phyloP scores from a whole-genome alignment of 2,329 filamentous ascomycete genomes.

The Aspergillus udagawae region DNA sequence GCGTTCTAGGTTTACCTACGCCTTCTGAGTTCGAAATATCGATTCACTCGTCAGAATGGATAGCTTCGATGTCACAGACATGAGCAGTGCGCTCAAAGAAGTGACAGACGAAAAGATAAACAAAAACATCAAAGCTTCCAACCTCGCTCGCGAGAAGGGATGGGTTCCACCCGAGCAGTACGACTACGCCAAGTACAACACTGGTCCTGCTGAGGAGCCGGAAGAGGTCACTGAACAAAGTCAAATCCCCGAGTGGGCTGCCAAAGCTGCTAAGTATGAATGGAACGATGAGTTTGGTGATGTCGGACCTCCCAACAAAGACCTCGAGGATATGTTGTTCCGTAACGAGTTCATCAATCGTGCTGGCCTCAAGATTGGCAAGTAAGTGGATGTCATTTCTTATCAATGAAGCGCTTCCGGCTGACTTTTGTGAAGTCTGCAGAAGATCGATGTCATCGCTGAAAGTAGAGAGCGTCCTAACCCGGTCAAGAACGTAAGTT shows the following conservation, averaged over 20 bases:
- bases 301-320: conserved; percentile 65
- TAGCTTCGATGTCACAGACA: conserved; percentile 17
- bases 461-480: conserved; percentile 46
- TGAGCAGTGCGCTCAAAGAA: conserved; percentile 21
- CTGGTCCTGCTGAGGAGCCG: conserved; percentile 9
- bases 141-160: conserved; percentile 34
- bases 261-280: conserved; percentile 66
- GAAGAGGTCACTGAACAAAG: conserved; percentile 13
- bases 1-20: neutral
- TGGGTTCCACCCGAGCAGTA: conserved; percentile 37
- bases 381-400: conserved; percentile 42
- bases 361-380: conserved; percentile 61
- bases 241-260: conserved; percentile 45
- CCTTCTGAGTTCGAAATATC: neutral
- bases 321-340: conserved; percentile 75
- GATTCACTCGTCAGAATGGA: conserved; percentile 10
- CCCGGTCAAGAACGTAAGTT: conserved; percentile 50
- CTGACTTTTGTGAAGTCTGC: conserved; percentile 31
- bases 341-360: conserved; percentile 49
- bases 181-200: conserved; percentile 33
- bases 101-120: conserved; percentile 13
- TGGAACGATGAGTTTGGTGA: conserved; percentile 86
- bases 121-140: conserved; percentile 25
- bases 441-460: conserved; percentile 48
- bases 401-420: neutral